Base-by-base conservation (phyloP, 2,329 filamentous ascomycete species). In the Ophiosphaerella korrae region DNA sequence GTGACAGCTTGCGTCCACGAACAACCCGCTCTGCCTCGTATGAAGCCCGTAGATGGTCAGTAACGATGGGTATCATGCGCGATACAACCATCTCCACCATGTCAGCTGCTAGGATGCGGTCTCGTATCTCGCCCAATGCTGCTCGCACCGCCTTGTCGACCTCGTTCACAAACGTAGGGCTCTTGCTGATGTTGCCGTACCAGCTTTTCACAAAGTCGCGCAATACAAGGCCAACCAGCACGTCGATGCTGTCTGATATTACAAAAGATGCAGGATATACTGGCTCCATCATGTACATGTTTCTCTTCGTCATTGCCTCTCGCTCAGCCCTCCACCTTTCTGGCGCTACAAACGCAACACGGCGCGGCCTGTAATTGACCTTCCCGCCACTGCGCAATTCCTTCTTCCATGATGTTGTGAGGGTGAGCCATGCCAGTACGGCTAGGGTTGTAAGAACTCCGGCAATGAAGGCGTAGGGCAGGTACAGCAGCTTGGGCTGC, bases 21-120 rank as follows among this genome's bases (percentile, higher is more conserved):
- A 99, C 90, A 7, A 86, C 83, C 50, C 88, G 84, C 77, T 99
- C 94, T 0, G 94, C 94, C 58, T 94, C 87, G 72, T 92, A 90
- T 63, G 96, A 96, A 60, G 96, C 90, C 60, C 85, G 89, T 64
- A 99, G 85, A 74, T 99, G 94, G 8, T 85, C 82, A 26, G 93
- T 97, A 60, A 99, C 73, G 51, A 97, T 86, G 11, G 95, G 95
- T 34, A 97, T 87, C 40, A 97, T 82, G 33, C 88, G 86, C 54
- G 88, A 89, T 14, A 93, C 92, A 39, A 90, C 80, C 39, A 93
- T 80, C 64, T 94, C 92, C 42, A 94, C 90, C 56, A 97, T 76
- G 74, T 99, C 94, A 61, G 92, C 82, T 33, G 85, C 82, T 52
- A 87, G 78, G 36, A 97, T 76, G 55, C 88, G 84, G 66, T 92